Conservation (phyloP, 345 rosid species). For the Cardamine resedifolia region DNA sequence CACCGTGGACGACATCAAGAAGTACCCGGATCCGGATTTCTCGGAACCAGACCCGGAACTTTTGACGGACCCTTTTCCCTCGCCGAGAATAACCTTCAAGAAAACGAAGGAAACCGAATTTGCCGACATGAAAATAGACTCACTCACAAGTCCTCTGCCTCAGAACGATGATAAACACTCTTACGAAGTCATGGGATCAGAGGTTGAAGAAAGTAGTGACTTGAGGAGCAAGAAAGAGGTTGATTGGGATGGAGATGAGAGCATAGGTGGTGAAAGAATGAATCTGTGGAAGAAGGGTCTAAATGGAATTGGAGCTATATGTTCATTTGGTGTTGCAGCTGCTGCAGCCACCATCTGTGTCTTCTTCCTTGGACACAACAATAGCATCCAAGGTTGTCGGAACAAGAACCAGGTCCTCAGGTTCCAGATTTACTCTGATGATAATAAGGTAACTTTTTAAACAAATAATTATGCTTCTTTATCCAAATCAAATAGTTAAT, state of each 20-base stretch:
- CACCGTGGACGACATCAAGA: constrained; percentile 37
- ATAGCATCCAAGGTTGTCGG: constrained; percentile 41
- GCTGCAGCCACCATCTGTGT: constrained; percentile 74
- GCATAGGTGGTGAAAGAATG: constrained; percentile 41
- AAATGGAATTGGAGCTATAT: constrained; percentile 89
- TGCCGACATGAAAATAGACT: constrained; percentile 93
- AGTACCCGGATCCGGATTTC: constrained; percentile 53
- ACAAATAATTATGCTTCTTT: neutral
- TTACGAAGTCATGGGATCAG: constrained; percentile 5
- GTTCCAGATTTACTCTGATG: constrained; percentile 75
- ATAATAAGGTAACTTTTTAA: constrained; percentile 58
- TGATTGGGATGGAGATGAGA: constrained; percentile 48
- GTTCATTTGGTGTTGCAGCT: constrained; percentile 93
- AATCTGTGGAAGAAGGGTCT: constrained; percentile 82
- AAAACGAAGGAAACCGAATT: constrained; percentile 79
- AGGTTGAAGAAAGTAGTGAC: constrained; percentile 15
- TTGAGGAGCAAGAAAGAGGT: constrained; percentile 21
- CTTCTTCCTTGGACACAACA: constrained; percentile 61
- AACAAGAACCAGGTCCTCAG: constrained; percentile 47
- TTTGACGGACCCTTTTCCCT: constrained; percentile 37
- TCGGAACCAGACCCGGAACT: constrained; percentile 37
- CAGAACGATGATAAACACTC: constrained; percentile 10
- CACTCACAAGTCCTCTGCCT: constrained; percentile 35
- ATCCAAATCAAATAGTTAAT: neutral
- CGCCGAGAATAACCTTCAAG: constrained; percentile 86